These are phyloP conservation scores for Mariannaea sp. DNA, from an alignment of 2,329 filamentous ascomycete genomes.

Conservation along the genomic window DNA sequence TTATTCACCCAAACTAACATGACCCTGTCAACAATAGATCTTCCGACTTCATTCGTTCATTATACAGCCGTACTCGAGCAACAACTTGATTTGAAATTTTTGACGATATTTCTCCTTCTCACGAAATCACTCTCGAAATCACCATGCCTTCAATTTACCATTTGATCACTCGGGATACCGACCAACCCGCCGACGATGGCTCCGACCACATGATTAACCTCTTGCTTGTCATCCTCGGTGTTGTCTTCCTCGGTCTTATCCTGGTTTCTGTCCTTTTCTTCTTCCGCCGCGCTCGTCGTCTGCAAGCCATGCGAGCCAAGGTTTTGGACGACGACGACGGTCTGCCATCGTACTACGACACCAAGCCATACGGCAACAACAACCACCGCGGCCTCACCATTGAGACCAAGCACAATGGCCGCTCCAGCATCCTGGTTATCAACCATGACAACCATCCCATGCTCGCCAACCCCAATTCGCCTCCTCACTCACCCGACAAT, in stretches of 20 bases:
- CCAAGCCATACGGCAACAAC: slow-evolving; percentile 52
- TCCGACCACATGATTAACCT: slow-evolving; percentile 72
- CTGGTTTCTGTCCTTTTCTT: slow-evolving; percentile 71
- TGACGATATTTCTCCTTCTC: slow-evolving; percentile 9
- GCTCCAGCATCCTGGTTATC: slow-evolving; percentile 75
- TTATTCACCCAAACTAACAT: slow-evolving; percentile 27
- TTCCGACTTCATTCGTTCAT: slow-evolving; percentile 25
- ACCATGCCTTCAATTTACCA: slow-evolving; percentile 36
- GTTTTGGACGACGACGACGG: slow-evolving; percentile 48
- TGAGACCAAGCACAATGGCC: slow-evolving; percentile 59
- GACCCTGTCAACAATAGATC: slow-evolving; percentile 25
- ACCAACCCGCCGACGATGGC: slow-evolving; percentile 47
- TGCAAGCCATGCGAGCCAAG: slow-evolving; percentile 47
- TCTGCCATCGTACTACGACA: slow-evolving; percentile 73
- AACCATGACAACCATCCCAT: slow-evolving; percentile 77
- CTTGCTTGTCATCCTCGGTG: slow-evolving; percentile 76
- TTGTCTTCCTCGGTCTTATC: slow-evolving; percentile 74
- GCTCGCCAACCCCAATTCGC: slow-evolving; percentile 74
- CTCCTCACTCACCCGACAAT: slow-evolving; percentile 78
- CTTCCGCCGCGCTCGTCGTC: slow-evolving; percentile 67
- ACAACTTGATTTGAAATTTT: slow-evolving; percentile 14
- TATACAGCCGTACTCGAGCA: slow-evolving; percentile 30
- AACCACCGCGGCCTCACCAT: slow-evolving; percentile 63
- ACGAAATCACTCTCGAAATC: slow-evolving; percentile 23
- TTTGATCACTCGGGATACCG: slow-evolving; percentile 28